Percentiles rank a stretch among this genome's conserved stretches.
Evolutionary conservation across 805 yeast species (phyloP).

Genomic region (Candida sphagnicola): DNA sequence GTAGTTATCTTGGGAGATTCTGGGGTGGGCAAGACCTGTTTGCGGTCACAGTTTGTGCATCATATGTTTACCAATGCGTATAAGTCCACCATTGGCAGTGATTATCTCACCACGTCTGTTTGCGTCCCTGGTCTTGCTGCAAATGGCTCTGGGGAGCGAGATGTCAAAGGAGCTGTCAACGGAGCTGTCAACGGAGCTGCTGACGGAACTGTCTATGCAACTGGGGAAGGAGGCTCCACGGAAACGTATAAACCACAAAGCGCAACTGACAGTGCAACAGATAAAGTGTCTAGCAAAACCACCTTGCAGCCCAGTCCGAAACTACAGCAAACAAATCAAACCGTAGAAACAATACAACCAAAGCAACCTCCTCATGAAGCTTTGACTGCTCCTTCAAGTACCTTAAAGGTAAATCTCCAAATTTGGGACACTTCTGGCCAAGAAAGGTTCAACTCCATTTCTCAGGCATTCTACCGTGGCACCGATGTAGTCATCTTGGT

Average conservation of each 20-base stretch:
- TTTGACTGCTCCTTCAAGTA: too few species aligned
- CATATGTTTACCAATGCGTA: conserved; percentile 53
- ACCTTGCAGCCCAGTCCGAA: too few species aligned
- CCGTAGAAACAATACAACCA: neutral
- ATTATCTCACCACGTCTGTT: conserved; percentile 45
- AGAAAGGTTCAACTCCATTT: conserved; percentile 45
- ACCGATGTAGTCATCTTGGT: conserved; percentile 53
- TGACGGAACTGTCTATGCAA: too few species aligned
- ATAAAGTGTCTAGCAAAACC: too few species aligned
- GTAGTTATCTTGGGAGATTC: conserved; percentile 56
- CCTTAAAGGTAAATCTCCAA: conserved; percentile 46
- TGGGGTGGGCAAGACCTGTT: conserved; percentile 58
- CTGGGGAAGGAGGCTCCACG: too few species aligned
- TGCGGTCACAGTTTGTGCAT: conserved; percentile 52
- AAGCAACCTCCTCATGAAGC: neutral
- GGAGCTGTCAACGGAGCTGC: too few species aligned
- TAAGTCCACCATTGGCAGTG: conserved; percentile 59
- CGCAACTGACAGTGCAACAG: too few species aligned
- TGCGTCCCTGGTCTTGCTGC: too few species aligned
- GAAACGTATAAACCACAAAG: too few species aligned
- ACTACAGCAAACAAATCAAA: neutral
- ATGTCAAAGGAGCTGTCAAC: too few species aligned
- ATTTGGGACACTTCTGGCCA: conserved; percentile 53
- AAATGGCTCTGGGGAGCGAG: too few species aligned
- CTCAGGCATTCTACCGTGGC: conserved; percentile 56